phyloP scores from a whole-genome alignment of 345 rosid genomes.

The Angophora floribunda region DNA sequence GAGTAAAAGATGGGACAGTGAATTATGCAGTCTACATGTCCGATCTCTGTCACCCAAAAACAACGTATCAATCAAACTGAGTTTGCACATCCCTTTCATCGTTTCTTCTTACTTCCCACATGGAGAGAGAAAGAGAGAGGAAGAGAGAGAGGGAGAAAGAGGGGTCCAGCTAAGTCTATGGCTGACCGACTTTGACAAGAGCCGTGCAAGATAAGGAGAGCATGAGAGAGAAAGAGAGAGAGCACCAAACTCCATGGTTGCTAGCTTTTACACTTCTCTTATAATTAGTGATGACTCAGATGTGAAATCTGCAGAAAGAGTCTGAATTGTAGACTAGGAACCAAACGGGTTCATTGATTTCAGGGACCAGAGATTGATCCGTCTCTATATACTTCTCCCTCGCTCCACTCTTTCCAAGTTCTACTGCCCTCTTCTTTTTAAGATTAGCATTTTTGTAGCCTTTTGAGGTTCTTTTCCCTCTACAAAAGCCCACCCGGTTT shows the following conservation, averaged over 20 bases:
- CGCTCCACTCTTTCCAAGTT: neutral
- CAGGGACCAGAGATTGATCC: neutral
- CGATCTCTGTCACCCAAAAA: neutral
- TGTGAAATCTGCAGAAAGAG: neutral
- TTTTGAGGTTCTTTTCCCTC: neutral
- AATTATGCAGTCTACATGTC: neutral
- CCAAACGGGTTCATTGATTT: neutral
- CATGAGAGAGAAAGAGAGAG: neutral
- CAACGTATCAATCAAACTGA: neutral
- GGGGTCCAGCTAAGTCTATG: conserved; percentile 60
- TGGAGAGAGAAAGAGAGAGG: neutral
- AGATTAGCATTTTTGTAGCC: neutral
- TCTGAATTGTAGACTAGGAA: neutral
- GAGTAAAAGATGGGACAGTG: neutral
- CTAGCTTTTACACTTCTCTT: neutral
- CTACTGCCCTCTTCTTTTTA: neutral
- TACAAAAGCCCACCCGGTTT: neutral
- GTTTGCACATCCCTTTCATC: neutral
- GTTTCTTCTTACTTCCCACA: neutral
- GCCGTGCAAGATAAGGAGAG: conserved; percentile 32
- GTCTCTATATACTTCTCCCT: neutral
- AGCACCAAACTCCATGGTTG: neutral
- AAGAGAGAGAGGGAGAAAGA: neutral
- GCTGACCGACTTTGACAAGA: conserved; percentile 50
- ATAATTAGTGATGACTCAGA: neutral